Conservation (phyloP, 371 early-diverging fungal genomes). For the Conidiobolus incongruus region DNA sequence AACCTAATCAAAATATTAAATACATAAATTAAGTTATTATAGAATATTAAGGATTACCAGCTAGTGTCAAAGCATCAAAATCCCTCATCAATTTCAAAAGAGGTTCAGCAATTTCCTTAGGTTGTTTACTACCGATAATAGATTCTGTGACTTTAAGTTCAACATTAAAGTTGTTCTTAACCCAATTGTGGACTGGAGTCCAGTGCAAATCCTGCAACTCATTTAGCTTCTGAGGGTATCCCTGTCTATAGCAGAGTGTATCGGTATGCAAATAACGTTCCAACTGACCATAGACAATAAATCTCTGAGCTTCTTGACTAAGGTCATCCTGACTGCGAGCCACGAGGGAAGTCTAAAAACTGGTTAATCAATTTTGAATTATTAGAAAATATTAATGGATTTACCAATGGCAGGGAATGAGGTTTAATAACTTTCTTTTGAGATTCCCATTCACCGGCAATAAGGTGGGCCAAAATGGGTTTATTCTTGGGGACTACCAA, state of each 20-base stretch:
- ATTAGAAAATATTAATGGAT: slow-evolving; percentile 1
- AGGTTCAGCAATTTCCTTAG: slow-evolving; percentile 23
- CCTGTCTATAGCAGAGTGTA: slow-evolving; percentile 59
- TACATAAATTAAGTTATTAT: neutral
- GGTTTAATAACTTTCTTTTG: slow-evolving; percentile 51
- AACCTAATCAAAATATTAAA: slow-evolving; percentile 18
- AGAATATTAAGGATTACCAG: slow-evolving; percentile 13
- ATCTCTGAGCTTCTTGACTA: slow-evolving; percentile 19
- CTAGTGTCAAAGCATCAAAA: slow-evolving; percentile 40
- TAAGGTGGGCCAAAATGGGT: slow-evolving; percentile 42
- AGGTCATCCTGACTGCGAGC: slow-evolving; percentile 67
- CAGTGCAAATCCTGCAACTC: slow-evolving; percentile 58
- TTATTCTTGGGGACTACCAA: slow-evolving; percentile 30
- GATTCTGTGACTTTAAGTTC: slow-evolving; percentile 46
- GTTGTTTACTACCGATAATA: slow-evolving; percentile 43
- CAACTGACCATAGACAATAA: slow-evolving; percentile 46
- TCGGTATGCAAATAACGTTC: slow-evolving; percentile 71
- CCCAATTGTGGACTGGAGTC: slow-evolving; percentile 67
- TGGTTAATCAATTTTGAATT: neutral
- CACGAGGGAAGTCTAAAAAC: slow-evolving; percentile 53
- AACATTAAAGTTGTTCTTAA: slow-evolving; percentile 29
- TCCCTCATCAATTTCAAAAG: slow-evolving; percentile 23
- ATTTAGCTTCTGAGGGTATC: slow-evolving; percentile 47
- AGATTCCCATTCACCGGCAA: slow-evolving; percentile 87
- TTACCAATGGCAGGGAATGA: slow-evolving; percentile 70